Conservation (phyloP, 148 eudicot species). For the Cornus florida region DNA sequence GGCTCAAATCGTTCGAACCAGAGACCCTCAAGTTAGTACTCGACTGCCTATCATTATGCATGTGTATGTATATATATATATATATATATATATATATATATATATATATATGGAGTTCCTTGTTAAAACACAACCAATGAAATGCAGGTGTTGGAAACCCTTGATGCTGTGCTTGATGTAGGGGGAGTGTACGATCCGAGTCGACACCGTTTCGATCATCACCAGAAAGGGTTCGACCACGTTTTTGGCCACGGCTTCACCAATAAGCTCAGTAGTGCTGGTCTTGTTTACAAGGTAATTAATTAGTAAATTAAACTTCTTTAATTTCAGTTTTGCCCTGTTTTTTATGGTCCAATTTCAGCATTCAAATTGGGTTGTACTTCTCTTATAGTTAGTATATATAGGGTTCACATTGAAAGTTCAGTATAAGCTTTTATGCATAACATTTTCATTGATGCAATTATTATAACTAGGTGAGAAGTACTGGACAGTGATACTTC, state of each 20-base stretch:
- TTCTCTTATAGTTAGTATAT: too few relatives aligned
- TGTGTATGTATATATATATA: neutral
- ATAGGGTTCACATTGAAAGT: too few relatives aligned
- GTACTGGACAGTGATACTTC: neutral
- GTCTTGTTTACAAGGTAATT: slow-evolving; percentile 83
- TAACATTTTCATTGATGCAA: neutral
- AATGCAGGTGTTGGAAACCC: slow-evolving; percentile 65
- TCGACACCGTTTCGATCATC: slow-evolving; percentile 81
- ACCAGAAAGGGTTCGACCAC: slow-evolving; percentile 88
- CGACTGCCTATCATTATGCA: neutral
- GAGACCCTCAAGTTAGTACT: slow-evolving; percentile 62
- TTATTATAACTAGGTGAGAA: neutral
- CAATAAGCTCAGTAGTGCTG: slow-evolving; percentile 92
- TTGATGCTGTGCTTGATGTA: slow-evolving; percentile 93
- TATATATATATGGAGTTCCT: neutral
- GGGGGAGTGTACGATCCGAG: slow-evolving; percentile 86
- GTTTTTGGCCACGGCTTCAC: slow-evolving; percentile 81
- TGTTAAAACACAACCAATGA: neutral
- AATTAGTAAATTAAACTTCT: neutral
- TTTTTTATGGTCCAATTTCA: neutral
- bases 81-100: neutral
- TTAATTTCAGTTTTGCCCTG: neutral
- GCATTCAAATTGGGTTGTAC: neutral
- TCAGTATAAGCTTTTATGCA: too few relatives aligned
- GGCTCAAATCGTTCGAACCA: slow-evolving; percentile 65